Evolutionary conservation across 352 stramenopile genomes (phyloP).

Genomic region (Phytopythium aichiense): DNA sequence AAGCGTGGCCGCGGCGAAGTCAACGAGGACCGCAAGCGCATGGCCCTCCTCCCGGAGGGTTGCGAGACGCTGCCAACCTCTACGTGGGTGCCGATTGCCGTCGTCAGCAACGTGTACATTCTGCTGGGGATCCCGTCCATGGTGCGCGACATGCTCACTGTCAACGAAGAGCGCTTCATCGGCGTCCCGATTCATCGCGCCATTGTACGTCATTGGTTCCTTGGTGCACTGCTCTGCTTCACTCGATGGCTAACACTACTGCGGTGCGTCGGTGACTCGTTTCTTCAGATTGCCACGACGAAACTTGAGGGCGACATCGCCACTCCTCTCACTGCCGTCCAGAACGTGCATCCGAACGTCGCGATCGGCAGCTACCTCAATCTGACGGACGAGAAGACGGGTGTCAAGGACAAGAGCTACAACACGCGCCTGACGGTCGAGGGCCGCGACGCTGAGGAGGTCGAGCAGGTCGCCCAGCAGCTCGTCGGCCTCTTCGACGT

Average conservation of each 20-base stretch:
- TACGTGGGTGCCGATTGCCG: slow-evolving; percentile 72
- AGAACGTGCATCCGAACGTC: slow-evolving; percentile 64
- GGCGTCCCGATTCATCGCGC: slow-evolving; percentile 74
- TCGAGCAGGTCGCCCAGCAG: slow-evolving; percentile 48
- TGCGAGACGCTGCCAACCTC: slow-evolving; percentile 52
- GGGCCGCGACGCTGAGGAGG: slow-evolving; percentile 42
- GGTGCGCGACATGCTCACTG: slow-evolving; percentile 80
- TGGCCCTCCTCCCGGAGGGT: slow-evolving; percentile 62
- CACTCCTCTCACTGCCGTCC: slow-evolving; percentile 49
- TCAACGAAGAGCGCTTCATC: slow-evolving; percentile 74
- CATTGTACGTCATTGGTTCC: slow-evolving; percentile 36
- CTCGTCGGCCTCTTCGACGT: slow-evolving; percentile 31
- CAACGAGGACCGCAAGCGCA: slow-evolving; percentile 69
- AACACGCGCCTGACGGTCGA: slow-evolving; percentile 73
- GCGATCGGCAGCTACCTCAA: slow-evolving; percentile 86
- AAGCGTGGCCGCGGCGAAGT: slow-evolving; percentile 33
- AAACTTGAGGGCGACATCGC: slow-evolving; percentile 70
- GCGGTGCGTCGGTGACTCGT: background rate
- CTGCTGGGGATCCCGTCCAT: slow-evolving; percentile 78
- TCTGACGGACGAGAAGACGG: slow-evolving; percentile 56
- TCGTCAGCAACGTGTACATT: slow-evolving; percentile 83
- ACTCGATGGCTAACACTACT: background rate
- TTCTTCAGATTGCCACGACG: slow-evolving; percentile 59
- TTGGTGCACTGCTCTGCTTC: too few relatives aligned
- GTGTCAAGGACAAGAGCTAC: slow-evolving; percentile 51